Base-by-base conservation (phyloP, 2,329 filamentous ascomycete genomes). In the Talaromyces sp. region DNA sequence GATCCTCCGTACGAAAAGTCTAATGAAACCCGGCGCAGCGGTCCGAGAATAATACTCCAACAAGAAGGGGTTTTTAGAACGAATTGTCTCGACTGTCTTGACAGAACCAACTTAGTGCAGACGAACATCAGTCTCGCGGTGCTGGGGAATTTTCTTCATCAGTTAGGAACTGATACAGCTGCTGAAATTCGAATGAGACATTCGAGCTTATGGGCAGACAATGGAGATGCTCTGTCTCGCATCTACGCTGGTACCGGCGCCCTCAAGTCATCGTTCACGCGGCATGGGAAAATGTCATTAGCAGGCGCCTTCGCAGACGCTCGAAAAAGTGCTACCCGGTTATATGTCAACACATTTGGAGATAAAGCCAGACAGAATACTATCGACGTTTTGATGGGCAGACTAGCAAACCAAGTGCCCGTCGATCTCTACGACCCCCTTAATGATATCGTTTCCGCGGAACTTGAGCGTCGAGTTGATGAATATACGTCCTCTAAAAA, bases 231-330 rank as follows among this genome's bases (percentile, higher is more conserved):
- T 6, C 76, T 99, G 54, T 97, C 92, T 12, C 91, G 91, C 69
- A 97, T 97, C 27, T 99, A 99, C 72, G 94, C 94, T 9, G 94
- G 94, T 26, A 99, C 94, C 3, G 94, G 94, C 4, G 94, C 94
- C 17, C 79, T 99, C 51, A 99, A 97, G 74, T 92, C 92, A 2
- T 97, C 92, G 0, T 97, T 96, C 68, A 99, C 94, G 1, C 84
- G 94, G 60, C 87, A 90, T 69, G 94, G 94, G 35, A 97, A 97
- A 75, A 97, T 96, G 91, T 96, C 92, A 11, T 75, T 97, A 26
- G 91, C 92, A 1, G 94, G 94, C 29, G 91, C 92, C 11, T 85
- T 99, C 66, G 92, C 94, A n/a, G 94, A 99, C 77, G 89, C 92
- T 51, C 86, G 93, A 58, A 99, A 99, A 75, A 96, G 91, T 65